Evolutionary conservation across 768 basidiomycete species (phyloP), one percentile per base, ranked within the genome.

Genomic region (Auricularia sp.): DNA sequence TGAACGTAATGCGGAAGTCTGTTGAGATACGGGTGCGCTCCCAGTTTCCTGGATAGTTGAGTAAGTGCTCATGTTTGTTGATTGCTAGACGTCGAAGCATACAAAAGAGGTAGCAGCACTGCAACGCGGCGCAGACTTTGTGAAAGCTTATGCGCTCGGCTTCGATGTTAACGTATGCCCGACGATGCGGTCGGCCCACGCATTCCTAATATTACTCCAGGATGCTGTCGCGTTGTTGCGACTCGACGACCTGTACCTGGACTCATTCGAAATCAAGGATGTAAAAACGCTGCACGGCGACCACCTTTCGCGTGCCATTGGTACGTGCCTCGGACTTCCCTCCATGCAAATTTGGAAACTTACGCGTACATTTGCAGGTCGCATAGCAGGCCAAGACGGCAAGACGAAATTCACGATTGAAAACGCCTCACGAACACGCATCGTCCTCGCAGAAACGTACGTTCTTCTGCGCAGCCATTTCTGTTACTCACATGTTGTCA

Each of bases 381-480:
- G 97, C 69, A 98, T 99, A 73, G 97, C 97, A 11, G 97, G 97
- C 3, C 94, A 99, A 73, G 94, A 97, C 67, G 97, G 97, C 54
- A 98, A 98, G 78, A 98, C 95, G 11, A 95, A 97, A 74, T 98
- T 98, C 74, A 94, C 95, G 1, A 98, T 99, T 64, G 97, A 99
- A 79, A 99, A 98, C 71, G 84, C 94, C 2, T 95, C 88, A 69
- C 84, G 96, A 64, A 99, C 97, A 34, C 88, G 97, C n/a, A 98
- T 99, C 64, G 92, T 99, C 58, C 85, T 99, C 51, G 97, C 97
- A 11, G 97, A 99, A 73, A 94, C 93, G 95, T 95, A 71, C 63
- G 90, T 14, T 16, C 33, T 63, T 63, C 33, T 34, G 8, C 36
- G 36, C 53, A 3, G 47, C 18, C 6, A 44, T 18, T 16, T 61